phyloP scores from a whole-genome alignment of 139 green algal genomes.

The Chlorella sorokiniana region DNA sequence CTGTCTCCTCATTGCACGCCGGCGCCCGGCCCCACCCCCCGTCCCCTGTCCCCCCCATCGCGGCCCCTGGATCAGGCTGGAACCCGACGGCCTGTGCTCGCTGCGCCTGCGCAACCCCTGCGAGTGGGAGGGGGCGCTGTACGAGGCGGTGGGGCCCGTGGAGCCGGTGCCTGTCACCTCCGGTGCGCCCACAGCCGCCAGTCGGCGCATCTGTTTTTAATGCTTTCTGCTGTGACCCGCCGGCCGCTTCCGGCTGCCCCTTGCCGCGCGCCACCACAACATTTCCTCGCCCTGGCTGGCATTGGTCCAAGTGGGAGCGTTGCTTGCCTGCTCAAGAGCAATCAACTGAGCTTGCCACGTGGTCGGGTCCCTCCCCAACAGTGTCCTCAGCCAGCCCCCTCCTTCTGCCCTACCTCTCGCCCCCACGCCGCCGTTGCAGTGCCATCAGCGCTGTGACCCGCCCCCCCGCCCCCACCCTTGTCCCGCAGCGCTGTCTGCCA shows the following conservation, averaged over 20 bases:
- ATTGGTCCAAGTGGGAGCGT: too few species aligned
- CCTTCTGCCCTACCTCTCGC: neutral
- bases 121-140: slow-evolving; percentile 20
- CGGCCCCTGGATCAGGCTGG: neutral
- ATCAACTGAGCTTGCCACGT: too few species aligned
- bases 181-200: neutral
- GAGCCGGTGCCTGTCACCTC: neutral
- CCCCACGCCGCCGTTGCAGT: neutral
- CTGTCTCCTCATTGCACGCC: neutral
- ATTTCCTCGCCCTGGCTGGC: too few species aligned
- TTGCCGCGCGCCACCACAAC: too few species aligned
- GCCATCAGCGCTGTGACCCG: too few species aligned
- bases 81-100: slow-evolving; percentile 6
- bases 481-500: slow-evolving; percentile 11
- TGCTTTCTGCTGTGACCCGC: too few species aligned
- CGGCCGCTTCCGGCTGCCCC: neutral
- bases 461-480: too few species aligned
- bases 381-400: too few species aligned
- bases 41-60: neutral
- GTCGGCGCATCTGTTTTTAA: too few species aligned
- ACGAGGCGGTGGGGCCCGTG: slow-evolving; percentile 3
- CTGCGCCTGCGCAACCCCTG: slow-evolving; percentile 27
- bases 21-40: neutral
- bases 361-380: too few species aligned
- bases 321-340: too few species aligned